These are phyloP conservation scores for Lactarius psammicola DNA, from an alignment of 768 basidiomycete genomes.

Conservation along the genomic window DNA sequence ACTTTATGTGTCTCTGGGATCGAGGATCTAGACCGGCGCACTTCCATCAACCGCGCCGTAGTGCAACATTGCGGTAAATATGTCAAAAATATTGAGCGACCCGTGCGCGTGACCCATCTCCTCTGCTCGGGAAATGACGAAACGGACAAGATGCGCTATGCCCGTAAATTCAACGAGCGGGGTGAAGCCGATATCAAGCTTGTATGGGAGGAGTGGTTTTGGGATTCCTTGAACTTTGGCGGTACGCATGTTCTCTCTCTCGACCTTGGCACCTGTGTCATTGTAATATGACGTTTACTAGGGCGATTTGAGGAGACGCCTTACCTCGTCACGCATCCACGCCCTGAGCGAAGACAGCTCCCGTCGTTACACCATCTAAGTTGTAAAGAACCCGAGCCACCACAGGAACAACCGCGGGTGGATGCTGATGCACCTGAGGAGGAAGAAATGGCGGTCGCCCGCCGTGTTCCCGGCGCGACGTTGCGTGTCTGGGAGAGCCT, in stretches of 20 bases:
- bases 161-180: constrained; percentile 65
- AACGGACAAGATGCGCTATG: constrained; percentile 76
- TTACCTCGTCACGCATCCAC: constrained; percentile 26
- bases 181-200: constrained; percentile 73
- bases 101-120: constrained; percentile 80
- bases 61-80: constrained; percentile 63
- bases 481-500: constrained; percentile 71
- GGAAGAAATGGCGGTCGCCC: constrained; percentile 56
- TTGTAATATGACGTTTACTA: constrained; percentile 6
- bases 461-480: constrained; percentile 59
- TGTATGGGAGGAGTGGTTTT: constrained; percentile 97
- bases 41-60: constrained; percentile 61
- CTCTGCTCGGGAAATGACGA: constrained; percentile 68
- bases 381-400: constrained; percentile 7
- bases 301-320: constrained; percentile 26
- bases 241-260: constrained; percentile 41
- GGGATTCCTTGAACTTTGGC: constrained; percentile 81
- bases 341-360: constrained; percentile 22
- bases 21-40: constrained; percentile 56
- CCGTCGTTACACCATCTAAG: not conserved
- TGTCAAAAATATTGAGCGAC: constrained; percentile 72
- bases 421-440: constrained; percentile 38
- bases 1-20: constrained; percentile 76
- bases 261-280: not conserved
- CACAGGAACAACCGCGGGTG: constrained; percentile 2